Evolutionary conservation across 1,139 yeast genomes (phyloP).

Genomic region (Groenewaldozyma sp.): DNA sequence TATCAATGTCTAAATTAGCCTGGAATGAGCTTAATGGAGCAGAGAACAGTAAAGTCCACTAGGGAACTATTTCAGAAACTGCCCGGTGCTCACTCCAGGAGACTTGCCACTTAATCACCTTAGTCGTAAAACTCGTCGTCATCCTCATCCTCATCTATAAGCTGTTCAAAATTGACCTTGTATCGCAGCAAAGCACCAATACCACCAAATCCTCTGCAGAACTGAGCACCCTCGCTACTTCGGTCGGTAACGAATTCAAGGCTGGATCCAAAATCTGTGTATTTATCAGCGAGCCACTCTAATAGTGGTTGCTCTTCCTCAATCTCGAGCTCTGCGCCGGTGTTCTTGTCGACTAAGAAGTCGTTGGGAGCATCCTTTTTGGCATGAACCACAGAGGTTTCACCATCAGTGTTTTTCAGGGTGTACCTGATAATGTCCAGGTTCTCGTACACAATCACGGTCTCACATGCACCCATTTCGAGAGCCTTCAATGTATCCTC

Average conservation of each 20-base stretch:
- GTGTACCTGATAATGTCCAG: slow-evolving; percentile 77
- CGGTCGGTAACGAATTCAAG: slow-evolving; percentile 94
- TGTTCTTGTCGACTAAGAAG: slow-evolving; percentile 68
- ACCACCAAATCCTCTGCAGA: slow-evolving; percentile 97
- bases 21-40: too few relatives aligned
- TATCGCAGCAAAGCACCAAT: slow-evolving; percentile 93
- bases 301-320: slow-evolving; percentile 73
- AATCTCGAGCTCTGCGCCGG: slow-evolving; percentile 85
- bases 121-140: slow-evolving; percentile 85
- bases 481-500: slow-evolving; percentile 93
- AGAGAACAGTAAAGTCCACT: too few relatives aligned
- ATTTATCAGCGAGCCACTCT: slow-evolving; percentile 97
- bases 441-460: slow-evolving; percentile 84
- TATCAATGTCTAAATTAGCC: too few relatives aligned
- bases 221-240: slow-evolving; percentile 97
- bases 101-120: slow-evolving; percentile 30
- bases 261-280: slow-evolving; percentile 87
- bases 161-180: slow-evolving; percentile 92
- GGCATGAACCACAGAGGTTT: slow-evolving; percentile 58
- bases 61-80: too few relatives aligned
- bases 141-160: slow-evolving; percentile 81
- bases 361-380: slow-evolving; percentile 54
- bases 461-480: slow-evolving; percentile 94
- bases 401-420: slow-evolving; percentile 75
- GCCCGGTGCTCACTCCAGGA: too few relatives aligned